phyloP scores from a whole-genome alignment of 2,329 filamentous ascomycete genomes.

The Alternaria gansuensis region DNA sequence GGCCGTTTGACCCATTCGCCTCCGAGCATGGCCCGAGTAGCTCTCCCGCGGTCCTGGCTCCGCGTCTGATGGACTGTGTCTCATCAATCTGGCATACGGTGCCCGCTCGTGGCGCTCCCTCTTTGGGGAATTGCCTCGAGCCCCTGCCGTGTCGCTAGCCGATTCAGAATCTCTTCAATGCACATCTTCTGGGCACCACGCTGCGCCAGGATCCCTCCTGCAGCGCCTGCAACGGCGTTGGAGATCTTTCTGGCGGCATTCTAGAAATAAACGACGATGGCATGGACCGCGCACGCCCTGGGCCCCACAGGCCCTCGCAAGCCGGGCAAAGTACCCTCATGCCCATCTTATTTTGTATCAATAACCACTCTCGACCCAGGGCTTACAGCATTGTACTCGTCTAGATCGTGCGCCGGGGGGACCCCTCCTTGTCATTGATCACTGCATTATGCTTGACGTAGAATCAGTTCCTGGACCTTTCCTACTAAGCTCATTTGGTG shows the following conservation, averaged over 20 bases:
- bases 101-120: slow-evolving; percentile 46
- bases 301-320: slow-evolving; percentile 39
- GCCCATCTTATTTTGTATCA: slow-evolving; percentile 50
- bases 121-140: slow-evolving; percentile 44
- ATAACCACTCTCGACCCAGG: slow-evolving; percentile 54
- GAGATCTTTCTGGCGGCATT: slow-evolving; percentile 55
- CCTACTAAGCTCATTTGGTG: slow-evolving; percentile 54
- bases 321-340: slow-evolving; percentile 45
- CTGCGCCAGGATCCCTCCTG: slow-evolving; percentile 49
- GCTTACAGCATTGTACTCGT: slow-evolving; percentile 50
- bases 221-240: slow-evolving; percentile 52
- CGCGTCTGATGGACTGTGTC: slow-evolving; percentile 35
- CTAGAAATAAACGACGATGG: slow-evolving; percentile 54
- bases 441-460: slow-evolving; percentile 58
- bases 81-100: slow-evolving; percentile 48
- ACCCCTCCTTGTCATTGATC: slow-evolving; percentile 53
- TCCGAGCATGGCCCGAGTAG: slow-evolving; percentile 36
- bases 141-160: slow-evolving; percentile 47
- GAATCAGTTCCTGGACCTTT: slow-evolving; percentile 54
- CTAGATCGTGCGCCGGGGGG: slow-evolving; percentile 52
- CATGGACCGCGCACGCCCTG: slow-evolving; percentile 42
- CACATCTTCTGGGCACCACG: slow-evolving; percentile 49
- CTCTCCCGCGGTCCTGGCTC: slow-evolving; percentile 41
- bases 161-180: slow-evolving; percentile 46
- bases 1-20: slow-evolving; percentile 20